phyloP scores from a whole-genome alignment of 1,284 basidiomycete species.

The Irpex rosettiformis region DNA sequence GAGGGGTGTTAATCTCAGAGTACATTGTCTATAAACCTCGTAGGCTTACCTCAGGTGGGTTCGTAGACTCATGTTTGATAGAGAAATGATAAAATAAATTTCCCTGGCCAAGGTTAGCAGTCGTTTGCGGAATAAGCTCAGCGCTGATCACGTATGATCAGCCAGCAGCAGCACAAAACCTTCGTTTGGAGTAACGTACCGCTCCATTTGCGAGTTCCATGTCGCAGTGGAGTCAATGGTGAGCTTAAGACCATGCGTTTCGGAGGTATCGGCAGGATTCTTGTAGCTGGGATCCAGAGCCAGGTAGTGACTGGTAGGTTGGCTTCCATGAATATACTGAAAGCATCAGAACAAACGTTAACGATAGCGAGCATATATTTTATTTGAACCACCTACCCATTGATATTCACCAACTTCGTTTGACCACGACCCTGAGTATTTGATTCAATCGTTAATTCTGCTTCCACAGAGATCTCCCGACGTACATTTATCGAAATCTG shows the following conservation, averaged over 20 bases:
- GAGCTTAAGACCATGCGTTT: constrained; percentile 50
- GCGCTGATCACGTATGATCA: constrained; percentile 21
- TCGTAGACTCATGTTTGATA: constrained; percentile 43
- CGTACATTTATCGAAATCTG: constrained; percentile 54
- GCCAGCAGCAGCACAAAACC: constrained; percentile 16
- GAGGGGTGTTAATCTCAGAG: neutral
- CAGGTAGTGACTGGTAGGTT: constrained; percentile 52
- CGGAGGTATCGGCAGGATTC: constrained; percentile 55
- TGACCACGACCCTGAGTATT: constrained; percentile 49
- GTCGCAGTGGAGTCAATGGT: constrained; percentile 51
- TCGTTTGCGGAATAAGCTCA: constrained; percentile 60
- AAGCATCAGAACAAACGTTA: constrained; percentile 6
- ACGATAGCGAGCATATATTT: no score
- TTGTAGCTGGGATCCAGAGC: constrained; percentile 51
- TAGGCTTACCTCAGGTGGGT: constrained; percentile 46
- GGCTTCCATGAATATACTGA: constrained; percentile 60
- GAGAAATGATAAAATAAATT: constrained; percentile 67
- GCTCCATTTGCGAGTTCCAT: constrained; percentile 47
- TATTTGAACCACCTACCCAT: constrained; percentile 51
- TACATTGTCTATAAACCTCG: neutral
- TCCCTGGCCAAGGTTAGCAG: constrained; percentile 53
- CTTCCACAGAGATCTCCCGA: neutral
- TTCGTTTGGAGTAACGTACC: constrained; percentile 14
- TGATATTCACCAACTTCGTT: constrained; percentile 55
- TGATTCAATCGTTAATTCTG: neutral